These are phyloP conservation scores for Spiromastix sp. DNA, from an alignment of 2,329 filamentous ascomycete species.

Conservation along the genomic window DNA sequence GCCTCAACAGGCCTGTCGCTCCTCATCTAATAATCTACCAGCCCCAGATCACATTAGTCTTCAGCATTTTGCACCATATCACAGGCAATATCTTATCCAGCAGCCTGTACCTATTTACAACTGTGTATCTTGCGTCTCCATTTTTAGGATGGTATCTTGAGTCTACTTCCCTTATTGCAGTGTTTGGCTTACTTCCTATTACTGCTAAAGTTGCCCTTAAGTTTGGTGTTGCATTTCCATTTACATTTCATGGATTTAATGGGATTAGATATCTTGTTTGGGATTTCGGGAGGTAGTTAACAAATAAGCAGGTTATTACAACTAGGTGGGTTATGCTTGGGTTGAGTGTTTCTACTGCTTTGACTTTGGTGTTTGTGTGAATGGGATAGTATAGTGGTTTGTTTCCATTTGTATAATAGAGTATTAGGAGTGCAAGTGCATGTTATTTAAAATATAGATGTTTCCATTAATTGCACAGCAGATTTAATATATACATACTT, in stretches of 20 bases:
- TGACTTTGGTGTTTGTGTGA: background rate
- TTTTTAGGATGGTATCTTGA: conserved; percentile 61
- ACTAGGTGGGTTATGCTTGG: conserved; percentile 55
- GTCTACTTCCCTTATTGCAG: conserved; percentile 50
- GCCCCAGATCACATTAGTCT: conserved; percentile 74
- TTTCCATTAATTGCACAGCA: too few relatives aligned
- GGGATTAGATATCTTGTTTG: conserved; percentile 61
- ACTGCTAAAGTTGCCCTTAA: conserved; percentile 51
- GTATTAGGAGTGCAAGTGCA: too few relatives aligned
- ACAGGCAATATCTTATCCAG: conserved; percentile 64
- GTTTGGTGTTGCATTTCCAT: conserved; percentile 49
- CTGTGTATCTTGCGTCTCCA: conserved; percentile 70
- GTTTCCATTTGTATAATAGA: too few relatives aligned
- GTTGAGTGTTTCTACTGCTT: conserved; percentile 16
- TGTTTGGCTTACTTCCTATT: conserved; percentile 52
- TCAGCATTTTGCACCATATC: conserved; percentile 66
- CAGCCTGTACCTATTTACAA: conserved; percentile 66
- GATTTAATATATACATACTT: too few relatives aligned
- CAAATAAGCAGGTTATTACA: conserved; percentile 53
- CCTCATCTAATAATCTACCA: conserved; percentile 82
- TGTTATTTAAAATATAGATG: too few relatives aligned
- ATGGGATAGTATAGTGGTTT: too few relatives aligned
- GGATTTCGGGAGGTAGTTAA: conserved; percentile 53
- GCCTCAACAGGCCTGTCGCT: conserved; percentile 66
- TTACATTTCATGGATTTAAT: conserved; percentile 58